These are phyloP conservation scores for Aleurites moluccanus DNA, from an alignment of 441 rosid genomes.

Conservation along the genomic window DNA sequence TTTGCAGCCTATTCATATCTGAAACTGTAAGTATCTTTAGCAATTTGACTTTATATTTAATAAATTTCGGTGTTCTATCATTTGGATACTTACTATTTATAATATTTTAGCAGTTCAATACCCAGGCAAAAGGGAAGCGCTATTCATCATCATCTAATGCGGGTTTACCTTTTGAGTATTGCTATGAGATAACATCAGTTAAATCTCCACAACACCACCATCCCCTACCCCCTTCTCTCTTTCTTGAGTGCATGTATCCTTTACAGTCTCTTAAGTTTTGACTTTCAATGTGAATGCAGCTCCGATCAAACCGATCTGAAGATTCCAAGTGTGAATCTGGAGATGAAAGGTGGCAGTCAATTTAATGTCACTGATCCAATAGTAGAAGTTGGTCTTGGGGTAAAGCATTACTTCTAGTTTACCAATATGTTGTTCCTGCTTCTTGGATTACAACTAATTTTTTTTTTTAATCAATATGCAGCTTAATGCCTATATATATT, in stretches of 20 bases:
- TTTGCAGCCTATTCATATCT: conserved; percentile 66
- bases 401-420: conserved; percentile 29
- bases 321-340: conserved; percentile 55
- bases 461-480: conserved; percentile 34
- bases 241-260: conserved; percentile 4
- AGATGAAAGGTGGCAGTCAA: conserved; percentile 75
- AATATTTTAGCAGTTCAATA: conserved; percentile 61
- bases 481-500: conserved; percentile 46
- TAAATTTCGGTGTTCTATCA: not conserved
- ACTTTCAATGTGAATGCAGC: conserved; percentile 38
- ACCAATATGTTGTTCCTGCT: conserved; percentile 8
- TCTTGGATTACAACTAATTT: conserved; percentile 8
- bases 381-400: conserved; percentile 39
- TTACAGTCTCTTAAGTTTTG: conserved; percentile 12
- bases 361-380: conserved; percentile 59
- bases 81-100: conserved; percentile 9
- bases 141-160: conserved; percentile 32
- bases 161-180: conserved; percentile 70
- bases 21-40: conserved; percentile 54
- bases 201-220: conserved; percentile 5
- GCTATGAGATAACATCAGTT: conserved; percentile 64
- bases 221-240: not conserved
- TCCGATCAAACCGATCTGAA: conserved; percentile 42
- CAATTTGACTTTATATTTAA: conserved; percentile 12
- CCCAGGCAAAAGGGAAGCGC: conserved; percentile 48